Evolutionary conservation across 164 flowering plant genomes (phyloP), one percentile per base, ranked within the genome.

Genomic region (Stephania japonica): DNA sequence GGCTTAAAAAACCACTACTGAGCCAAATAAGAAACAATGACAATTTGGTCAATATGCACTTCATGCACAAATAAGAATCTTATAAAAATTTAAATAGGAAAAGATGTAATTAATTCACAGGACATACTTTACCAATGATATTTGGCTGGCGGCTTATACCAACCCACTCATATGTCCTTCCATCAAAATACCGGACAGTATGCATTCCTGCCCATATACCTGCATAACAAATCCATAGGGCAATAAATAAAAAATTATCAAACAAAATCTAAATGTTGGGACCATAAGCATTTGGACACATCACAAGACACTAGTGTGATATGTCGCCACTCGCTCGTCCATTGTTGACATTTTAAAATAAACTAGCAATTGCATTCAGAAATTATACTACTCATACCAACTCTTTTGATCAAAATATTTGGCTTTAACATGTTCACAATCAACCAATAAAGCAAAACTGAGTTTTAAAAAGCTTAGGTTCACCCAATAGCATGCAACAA

Each of bases 171-270:
- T 96, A 96, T 72, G 99, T 96, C 85, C 81, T 91, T 44, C 97
- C 99, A 84, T 96, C 99, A 70, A 96, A 96, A 80, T 96, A 91
- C 71, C 97, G 79, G 27, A 96, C 99, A 42, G 97, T 92, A 72
- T 85, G 89, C 99, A 96, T 96, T 85, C 98, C 99, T 7, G 98
- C 97, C 99, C 98, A 96, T 49, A 96, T 96, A 68, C 99, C 99
- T 92, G 82, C 75, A 84, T 27, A 62, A 1, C 19, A 42, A 70
- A 80, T 32, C 44, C 59, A 71, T 44, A 13, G 64, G 21, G 6
- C 23, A 59, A n/a, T 24, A 3, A 21, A 59, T 24, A 2, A 59
- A 1, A 32, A 32, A 32, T 32, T 32, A 32, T 32, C 38, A 32
- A 32, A 32, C 38, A 32, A 32, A 32, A 32, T 32, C 4, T 32